These are phyloP conservation scores for Tremella fuciformis DNA, from an alignment of 768 basidiomycete genomes.

Conservation along the genomic window DNA sequence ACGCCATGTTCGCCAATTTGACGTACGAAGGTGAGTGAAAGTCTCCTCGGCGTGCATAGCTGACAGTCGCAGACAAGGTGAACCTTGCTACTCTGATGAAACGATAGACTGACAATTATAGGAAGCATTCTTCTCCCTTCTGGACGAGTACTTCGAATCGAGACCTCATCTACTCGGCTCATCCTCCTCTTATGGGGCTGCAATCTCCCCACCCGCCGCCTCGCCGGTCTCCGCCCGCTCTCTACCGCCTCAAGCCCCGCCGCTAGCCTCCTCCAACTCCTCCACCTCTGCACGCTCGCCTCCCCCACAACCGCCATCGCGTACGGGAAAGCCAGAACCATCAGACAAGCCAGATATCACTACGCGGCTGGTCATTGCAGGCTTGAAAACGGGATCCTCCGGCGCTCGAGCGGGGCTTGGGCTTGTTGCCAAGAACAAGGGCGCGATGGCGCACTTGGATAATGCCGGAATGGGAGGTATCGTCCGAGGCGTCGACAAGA, in stretches of 20 bases:
- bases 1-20: conserved; percentile 36
- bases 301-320: conserved; percentile 3
- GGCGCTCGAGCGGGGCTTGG: conserved; percentile 26
- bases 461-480: conserved; percentile 34
- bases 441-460: conserved; percentile 36
- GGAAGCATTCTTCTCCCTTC: conserved; percentile 46
- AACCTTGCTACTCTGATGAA: not conserved
- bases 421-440: conserved; percentile 27
- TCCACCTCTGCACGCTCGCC: not conserved
- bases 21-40: conserved; percentile 33
- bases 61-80: conserved; percentile 16
- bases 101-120: not conserved
- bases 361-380: conserved; percentile 25
- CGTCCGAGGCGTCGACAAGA: conserved; percentile 23
- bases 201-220: conserved; percentile 6
- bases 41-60: conserved; percentile 1
- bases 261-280: conserved; percentile 12
- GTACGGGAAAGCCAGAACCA: not conserved
- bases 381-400: conserved; percentile 27
- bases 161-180: conserved; percentile 30
- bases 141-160: conserved; percentile 46
- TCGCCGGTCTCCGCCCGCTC: conserved; percentile 6
- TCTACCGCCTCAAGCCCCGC: conserved; percentile 5
- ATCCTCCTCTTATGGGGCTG: conserved; percentile 4
- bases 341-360: conserved; percentile 33